Percentiles rank a stretch among this genome's conserved stretches.
phyloP scores from a whole-genome alignment of 805 yeast species.

The Candida mattraensis region DNA sequence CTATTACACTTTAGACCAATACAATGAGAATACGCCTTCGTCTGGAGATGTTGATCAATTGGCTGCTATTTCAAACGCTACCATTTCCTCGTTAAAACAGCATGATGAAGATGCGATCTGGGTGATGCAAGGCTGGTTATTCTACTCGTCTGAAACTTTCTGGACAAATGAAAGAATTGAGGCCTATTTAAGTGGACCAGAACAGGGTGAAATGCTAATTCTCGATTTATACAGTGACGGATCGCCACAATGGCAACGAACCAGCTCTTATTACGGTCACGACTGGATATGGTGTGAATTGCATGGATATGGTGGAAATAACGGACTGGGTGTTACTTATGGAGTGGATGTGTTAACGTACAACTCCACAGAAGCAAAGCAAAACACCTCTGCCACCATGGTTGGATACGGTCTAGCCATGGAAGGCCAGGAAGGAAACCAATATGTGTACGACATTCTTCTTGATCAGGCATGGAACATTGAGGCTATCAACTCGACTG shows the following conservation, averaged over 20 bases:
- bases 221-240: slow-evolving; percentile 10
- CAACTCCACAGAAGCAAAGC: slow-evolving; percentile 6
- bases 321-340: slow-evolving; percentile 9
- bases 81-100: slow-evolving; percentile 3
- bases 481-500: slow-evolving; percentile 3
- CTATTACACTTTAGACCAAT: slow-evolving; percentile 12
- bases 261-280: slow-evolving; percentile 10
- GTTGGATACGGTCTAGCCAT: slow-evolving; percentile 10
- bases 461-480: slow-evolving; percentile 11
- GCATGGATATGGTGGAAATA: slow-evolving; percentile 10
- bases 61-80: slow-evolving; percentile 5
- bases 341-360: slow-evolving; percentile 9
- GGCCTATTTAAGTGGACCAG: slow-evolving; percentile 11
- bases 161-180: slow-evolving; percentile 10
- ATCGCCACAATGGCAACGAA: slow-evolving; percentile 12
- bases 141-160: slow-evolving; percentile 5
- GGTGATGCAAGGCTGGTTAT: slow-evolving; percentile 14
- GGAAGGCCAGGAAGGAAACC: slow-evolving; percentile 15
- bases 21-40: slow-evolving; percentile 9
- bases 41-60: slow-evolving; percentile 4
- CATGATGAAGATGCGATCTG: slow-evolving; percentile 12
- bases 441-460: slow-evolving; percentile 9
- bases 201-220: slow-evolving; percentile 4
- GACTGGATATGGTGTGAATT: slow-evolving; percentile 14
- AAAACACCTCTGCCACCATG: slow-evolving; percentile 8